Evolutionary conservation across 352 stramenopile species (phyloP).

Genomic region (Aphanomyces euteiches): DNA sequence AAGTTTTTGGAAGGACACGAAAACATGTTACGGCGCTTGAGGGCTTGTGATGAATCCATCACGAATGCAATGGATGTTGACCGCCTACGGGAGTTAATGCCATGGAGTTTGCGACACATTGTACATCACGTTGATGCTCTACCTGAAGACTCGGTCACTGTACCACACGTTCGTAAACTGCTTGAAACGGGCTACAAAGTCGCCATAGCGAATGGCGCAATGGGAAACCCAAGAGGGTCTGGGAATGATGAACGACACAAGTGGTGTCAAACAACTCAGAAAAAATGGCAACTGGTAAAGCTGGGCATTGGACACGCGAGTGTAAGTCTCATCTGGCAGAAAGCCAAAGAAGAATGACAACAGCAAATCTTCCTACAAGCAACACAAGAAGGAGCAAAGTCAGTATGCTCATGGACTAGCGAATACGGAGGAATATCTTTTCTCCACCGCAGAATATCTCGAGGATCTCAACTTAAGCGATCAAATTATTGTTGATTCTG

Average conservation of each 20-base stretch:
- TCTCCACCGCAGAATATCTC: no score
- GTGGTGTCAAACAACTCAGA: neutral
- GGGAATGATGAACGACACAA: constrained; percentile 1
- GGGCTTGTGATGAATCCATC: neutral
- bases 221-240: neutral
- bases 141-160: neutral
- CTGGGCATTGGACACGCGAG: neutral
- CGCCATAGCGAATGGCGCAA: neutral
- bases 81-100: neutral
- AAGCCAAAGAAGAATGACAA: neutral
- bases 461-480: neutral
- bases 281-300: neutral
- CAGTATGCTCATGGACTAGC: no score
- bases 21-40: neutral
- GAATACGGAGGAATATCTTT: no score
- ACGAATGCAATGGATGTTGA: neutral
- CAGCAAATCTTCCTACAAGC: neutral
- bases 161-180: neutral
- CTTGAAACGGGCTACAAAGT: neutral
- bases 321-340: neutral
- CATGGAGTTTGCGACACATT: neutral
- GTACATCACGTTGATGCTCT: neutral
- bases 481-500: constrained; percentile 5
- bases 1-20: neutral
- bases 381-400: neutral